Conservation (phyloP, 768 basidiomycete species). For the Neoboletus magnificus region DNA sequence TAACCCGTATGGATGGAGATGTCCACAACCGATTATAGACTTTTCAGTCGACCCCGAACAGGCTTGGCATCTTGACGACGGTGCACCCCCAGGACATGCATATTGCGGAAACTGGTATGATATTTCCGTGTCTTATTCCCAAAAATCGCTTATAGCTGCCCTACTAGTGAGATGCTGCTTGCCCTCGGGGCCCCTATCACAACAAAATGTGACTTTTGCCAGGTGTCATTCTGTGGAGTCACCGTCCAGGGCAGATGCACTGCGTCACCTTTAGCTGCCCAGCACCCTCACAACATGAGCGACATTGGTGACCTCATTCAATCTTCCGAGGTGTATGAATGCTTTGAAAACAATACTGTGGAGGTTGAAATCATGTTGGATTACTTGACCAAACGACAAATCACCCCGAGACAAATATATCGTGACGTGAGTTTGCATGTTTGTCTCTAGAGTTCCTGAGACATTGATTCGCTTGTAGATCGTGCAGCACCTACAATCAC, state of each 20-base stretch:
- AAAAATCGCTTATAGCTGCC: background rate
- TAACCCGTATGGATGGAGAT: slow-evolving; percentile 76
- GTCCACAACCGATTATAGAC: slow-evolving; percentile 77
- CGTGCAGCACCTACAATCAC: slow-evolving; percentile 53
- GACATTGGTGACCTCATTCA: slow-evolving; percentile 76
- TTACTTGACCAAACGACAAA: slow-evolving; percentile 59
- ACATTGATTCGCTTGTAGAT: slow-evolving; percentile 43
- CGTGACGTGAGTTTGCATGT: slow-evolving; percentile 52
- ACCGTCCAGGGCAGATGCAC: slow-evolving; percentile 70
- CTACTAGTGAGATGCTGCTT: slow-evolving; percentile 65
- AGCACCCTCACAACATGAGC: slow-evolving; percentile 67
- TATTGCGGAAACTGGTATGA: slow-evolving; percentile 79
- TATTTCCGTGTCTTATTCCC: background rate
- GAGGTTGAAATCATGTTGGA: slow-evolving; percentile 86
- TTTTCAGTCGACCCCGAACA: slow-evolving; percentile 63
- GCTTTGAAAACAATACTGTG: slow-evolving; percentile 70
- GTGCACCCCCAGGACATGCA: slow-evolving; percentile 73
- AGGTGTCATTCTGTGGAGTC: slow-evolving; percentile 80
- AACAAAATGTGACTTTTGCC: slow-evolving; percentile 82
- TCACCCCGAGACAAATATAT: slow-evolving; percentile 72
- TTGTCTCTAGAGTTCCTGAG: background rate
- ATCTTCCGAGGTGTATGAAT: slow-evolving; percentile 73
- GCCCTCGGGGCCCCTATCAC: slow-evolving; percentile 71
- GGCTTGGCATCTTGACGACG: slow-evolving; percentile 78
- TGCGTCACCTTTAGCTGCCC: slow-evolving; percentile 51